A percentile compares a stretch with the other conserved stretches of the same genome.
These are phyloP conservation scores for Thelonectria discophora DNA, from an alignment of 2,329 filamentous ascomycete species.

Conservation along the genomic window DNA sequence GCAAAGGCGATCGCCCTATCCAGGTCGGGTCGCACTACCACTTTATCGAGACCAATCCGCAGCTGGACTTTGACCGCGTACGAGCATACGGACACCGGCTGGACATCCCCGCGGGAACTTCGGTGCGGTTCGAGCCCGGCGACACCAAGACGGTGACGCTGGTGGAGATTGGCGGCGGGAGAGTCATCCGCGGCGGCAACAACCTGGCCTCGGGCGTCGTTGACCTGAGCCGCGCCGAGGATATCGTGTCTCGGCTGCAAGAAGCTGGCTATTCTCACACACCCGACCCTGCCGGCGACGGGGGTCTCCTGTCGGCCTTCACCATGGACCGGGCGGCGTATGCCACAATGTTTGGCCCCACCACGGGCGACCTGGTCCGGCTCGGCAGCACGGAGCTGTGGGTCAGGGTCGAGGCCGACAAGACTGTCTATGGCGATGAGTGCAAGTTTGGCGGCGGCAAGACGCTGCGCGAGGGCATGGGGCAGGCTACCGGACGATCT, in stretches of 20 bases:
- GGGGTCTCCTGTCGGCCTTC: slow-evolving; percentile 66
- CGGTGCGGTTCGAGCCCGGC: slow-evolving; percentile 91
- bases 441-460: slow-evolving; percentile 96
- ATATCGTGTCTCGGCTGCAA: slow-evolving; percentile 74
- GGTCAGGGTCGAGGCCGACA: slow-evolving; percentile 88
- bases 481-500: slow-evolving; percentile 81
- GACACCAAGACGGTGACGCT: slow-evolving; percentile 90
- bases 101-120: slow-evolving; percentile 91
- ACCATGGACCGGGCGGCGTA: slow-evolving; percentile 83
- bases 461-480: slow-evolving; percentile 94
- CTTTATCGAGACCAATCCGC: slow-evolving; percentile 93
- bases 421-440: slow-evolving; percentile 88
- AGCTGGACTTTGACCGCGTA: slow-evolving; percentile 86
- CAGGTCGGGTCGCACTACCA: slow-evolving; percentile 97
- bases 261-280: slow-evolving; percentile 80
- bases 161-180: slow-evolving; percentile 85
- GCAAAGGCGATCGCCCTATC: slow-evolving; percentile 87
- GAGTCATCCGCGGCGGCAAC: slow-evolving; percentile 86
- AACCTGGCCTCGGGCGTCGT: slow-evolving; percentile 77
- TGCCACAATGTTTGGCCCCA: slow-evolving; percentile 90
- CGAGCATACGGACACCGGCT: slow-evolving; percentile 85
- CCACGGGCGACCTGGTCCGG: slow-evolving; percentile 84
- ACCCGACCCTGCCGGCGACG: slow-evolving; percentile 68
- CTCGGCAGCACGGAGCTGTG: slow-evolving; percentile 87
- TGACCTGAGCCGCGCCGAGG: slow-evolving; percentile 68